Evolutionary conservation across 169 alveolate genomes (phyloP), one percentile per base, ranked within the genome.

Genomic region (Cyclospora cayetanensis): DNA sequence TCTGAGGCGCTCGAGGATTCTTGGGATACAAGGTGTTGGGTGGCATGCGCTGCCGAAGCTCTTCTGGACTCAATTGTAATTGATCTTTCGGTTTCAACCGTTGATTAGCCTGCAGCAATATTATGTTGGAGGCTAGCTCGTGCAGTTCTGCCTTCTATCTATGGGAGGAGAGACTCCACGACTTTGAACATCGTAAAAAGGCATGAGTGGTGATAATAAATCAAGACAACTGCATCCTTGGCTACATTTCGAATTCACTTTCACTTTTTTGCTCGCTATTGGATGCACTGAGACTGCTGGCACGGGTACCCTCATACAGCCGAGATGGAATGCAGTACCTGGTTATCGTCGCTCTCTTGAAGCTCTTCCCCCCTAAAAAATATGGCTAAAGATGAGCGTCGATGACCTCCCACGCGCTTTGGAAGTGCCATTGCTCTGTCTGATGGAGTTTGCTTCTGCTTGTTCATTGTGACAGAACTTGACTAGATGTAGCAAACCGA

Each of bases 1-100:
- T 97, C 84, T 96, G 96, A 9, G 98, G 97, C n/a, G 98, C 98
- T 53, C 95, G 94, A 22, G 98, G 97, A 90, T 96, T 96, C 60
- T 95, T 94, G 15, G 98, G 95, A 52, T 93, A 92, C 82, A 97
- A 94, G 80, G 96, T 93, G 79, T 96, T 94, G 11, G 96, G 94
- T 18, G 96, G 96, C 93, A 95, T 92, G 46, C 94, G 96, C 86
- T 95, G 97, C 53, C 94, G 93, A 12, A 95, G 92, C 90, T 95
- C 97, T 65, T 95, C 94, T 18, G 91, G 91, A 9, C 92, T 92
- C 55, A 92, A 77, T 65, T 92, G 83, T 18, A 92, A 80, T 68
- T 91, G 93, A 63, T 92, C 94, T 70, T 92, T 76, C 11, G 92
- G 94, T 80, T 85, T 79, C 37, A 92, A 70, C 34, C 87, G 76